These are phyloP conservation scores for Fusarium concolor DNA, from an alignment of 2,329 filamentous ascomycete genomes.

Conservation along the genomic window DNA sequence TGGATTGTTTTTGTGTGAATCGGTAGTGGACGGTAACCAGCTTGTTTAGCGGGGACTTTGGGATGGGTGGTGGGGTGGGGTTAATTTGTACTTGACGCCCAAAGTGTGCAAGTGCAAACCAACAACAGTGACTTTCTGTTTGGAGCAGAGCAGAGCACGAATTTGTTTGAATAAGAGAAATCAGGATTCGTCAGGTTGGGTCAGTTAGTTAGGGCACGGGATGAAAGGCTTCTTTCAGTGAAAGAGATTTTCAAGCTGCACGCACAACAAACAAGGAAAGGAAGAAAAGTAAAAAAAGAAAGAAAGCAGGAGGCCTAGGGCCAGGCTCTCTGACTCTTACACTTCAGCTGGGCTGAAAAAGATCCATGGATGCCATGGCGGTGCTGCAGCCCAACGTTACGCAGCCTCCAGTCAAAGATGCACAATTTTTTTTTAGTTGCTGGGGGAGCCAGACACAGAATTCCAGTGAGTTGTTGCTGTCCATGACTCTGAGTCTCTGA, in stretches of 20 bases:
- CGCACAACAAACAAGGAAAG: slow-evolving; percentile 8
- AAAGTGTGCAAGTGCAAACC: slow-evolving; percentile 18
- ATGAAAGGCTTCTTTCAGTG: slow-evolving; percentile 8
- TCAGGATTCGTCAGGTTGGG: slow-evolving; percentile 10
- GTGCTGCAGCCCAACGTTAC: slow-evolving; percentile 42
- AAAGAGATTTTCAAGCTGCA: not conserved
- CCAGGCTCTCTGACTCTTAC: slow-evolving; percentile 10
- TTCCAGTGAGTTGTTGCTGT: slow-evolving; percentile 26
- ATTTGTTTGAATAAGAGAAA: not conserved
- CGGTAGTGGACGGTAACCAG: slow-evolving; percentile 37
- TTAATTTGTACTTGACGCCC: slow-evolving; percentile 22
- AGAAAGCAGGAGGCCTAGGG: slow-evolving; percentile 14
- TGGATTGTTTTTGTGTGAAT: slow-evolving; percentile 38
- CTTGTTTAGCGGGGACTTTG: slow-evolving; percentile 42
- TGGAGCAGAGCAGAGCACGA: not conserved
- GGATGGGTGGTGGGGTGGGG: slow-evolving; percentile 38
- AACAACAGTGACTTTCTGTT: slow-evolving; percentile 22
- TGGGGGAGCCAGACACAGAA: slow-evolving; percentile 28
- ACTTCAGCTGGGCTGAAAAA: slow-evolving; percentile 30
- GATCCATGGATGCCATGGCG: slow-evolving; percentile 25
- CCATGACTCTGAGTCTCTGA: slow-evolving; percentile 9
- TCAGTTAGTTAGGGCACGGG: slow-evolving; percentile 16
- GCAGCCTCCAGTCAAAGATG: slow-evolving; percentile 33
- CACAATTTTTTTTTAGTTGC: slow-evolving; percentile 31
- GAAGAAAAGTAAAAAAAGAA: slow-evolving; percentile 10